Base-by-base conservation (phyloP, 305 asterid genomes). In the Rubia occidens region DNA sequence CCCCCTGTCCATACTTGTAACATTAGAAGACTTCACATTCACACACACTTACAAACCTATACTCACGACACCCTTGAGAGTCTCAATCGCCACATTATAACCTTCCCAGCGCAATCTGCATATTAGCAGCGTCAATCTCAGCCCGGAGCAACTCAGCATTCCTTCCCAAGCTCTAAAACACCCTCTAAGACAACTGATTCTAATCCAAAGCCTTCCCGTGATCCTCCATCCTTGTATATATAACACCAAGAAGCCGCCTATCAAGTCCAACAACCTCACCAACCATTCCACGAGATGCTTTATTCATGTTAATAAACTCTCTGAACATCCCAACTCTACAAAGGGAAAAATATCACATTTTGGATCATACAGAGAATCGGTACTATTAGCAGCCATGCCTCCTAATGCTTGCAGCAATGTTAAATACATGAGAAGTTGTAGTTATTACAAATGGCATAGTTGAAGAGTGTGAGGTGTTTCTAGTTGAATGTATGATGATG, bases 311-410 rank as follows among this genome's bases (percentile, higher is more conserved):
- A 82, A 93, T 76, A 68, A 93, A 84, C 79, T 93, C 97, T 87
- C 98, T 80, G 83, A 93, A 93, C 92, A 90, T 87, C 78, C 82
- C 80, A 61, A 93, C 98, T 78, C 98, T 93, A 87, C 74, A 83
- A 76, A 71, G 78, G 65, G 55, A 66, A 61, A 73, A 75, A 69
- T 42, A 35, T 32, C 64, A 69, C 24, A 69, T 56, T 67, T 68
- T 18, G 68, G 66, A 62, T 32, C 13, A 24, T 65, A 60, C 55
- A 51, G 53, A 59, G 39, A 74, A 63, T 68, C 37, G 14, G 32
- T 9, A 11, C 45, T 18, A 29, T 65, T 40, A 18, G 68, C 24
- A 61, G 45, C 47, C 60, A 60, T 18, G 32, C 13, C 66, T 69
- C 43, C 43, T 55, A 29, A 60, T 65, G 32, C 66, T 40, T 53